phyloP scores from a whole-genome alignment of 2,329 filamentous ascomycete species.

The Phialophora chinensis region DNA sequence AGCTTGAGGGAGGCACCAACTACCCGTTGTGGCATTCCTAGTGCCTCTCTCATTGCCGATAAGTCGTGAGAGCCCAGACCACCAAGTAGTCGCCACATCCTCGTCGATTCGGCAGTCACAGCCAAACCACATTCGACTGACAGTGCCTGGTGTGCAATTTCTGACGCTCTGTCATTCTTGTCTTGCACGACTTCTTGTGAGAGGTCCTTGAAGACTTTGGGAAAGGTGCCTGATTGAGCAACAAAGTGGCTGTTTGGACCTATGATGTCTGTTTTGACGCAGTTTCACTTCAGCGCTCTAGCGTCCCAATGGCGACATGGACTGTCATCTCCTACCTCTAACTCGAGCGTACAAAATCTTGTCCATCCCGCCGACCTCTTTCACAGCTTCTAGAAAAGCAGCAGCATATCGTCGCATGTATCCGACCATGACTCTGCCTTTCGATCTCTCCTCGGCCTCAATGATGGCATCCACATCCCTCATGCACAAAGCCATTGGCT shows the following conservation, averaged over 20 bases:
- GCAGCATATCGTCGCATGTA: conserved; percentile 67
- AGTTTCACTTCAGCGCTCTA: background rate
- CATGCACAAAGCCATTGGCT: conserved; percentile 60
- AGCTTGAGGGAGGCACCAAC: conserved; percentile 48
- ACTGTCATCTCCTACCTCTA: conserved; percentile 19
- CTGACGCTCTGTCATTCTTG: conserved; percentile 34
- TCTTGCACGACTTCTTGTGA: conserved; percentile 40
- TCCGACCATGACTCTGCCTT: conserved; percentile 62
- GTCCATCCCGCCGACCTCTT: conserved; percentile 59
- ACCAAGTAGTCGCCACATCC: conserved; percentile 49
- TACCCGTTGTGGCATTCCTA: conserved; percentile 56
- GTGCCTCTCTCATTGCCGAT: conserved; percentile 59
- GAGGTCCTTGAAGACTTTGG: conserved; percentile 47
- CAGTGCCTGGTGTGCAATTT: conserved; percentile 44
- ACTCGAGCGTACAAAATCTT: conserved; percentile 62
- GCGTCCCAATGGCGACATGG: background rate
- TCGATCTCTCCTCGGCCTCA: conserved; percentile 54
- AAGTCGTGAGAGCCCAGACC: conserved; percentile 61
- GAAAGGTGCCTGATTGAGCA: conserved; percentile 44
- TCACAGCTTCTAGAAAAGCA: conserved; percentile 59
- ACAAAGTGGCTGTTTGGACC: conserved; percentile 57
- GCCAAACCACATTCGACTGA: conserved; percentile 44
- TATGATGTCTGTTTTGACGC: conserved; percentile 54
- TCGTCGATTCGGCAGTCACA: conserved; percentile 40
- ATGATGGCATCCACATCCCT: conserved; percentile 56